A percentile compares a stretch with the other conserved stretches of the same genome.
These are phyloP conservation scores for Geranium brycei DNA, from an alignment of 345 rosid genomes.

Conservation along the genomic window DNA sequence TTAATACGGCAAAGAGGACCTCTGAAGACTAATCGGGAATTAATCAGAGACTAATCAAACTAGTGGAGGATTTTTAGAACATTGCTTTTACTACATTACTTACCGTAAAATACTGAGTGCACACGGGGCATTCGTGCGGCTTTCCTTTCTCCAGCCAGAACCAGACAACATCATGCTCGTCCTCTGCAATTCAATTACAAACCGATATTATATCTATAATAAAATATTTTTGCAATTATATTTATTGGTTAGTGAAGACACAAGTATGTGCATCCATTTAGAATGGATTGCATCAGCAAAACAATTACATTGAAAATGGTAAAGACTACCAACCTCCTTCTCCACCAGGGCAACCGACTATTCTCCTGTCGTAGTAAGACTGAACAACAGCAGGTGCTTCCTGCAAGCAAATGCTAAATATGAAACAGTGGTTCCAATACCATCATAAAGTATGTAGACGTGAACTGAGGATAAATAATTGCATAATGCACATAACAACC, in stretches of 20 bases:
- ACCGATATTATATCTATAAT: background rate
- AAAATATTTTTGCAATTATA: background rate
- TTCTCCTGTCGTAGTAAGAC: slow-evolving; percentile 70
- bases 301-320: background rate
- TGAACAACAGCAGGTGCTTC: slow-evolving; percentile 63
- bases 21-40: no score
- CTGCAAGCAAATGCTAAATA: slow-evolving; percentile 14
- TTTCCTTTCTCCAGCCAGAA: slow-evolving; percentile 93
- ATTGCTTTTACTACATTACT: no score
- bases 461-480: background rate
- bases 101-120: slow-evolving; percentile 79
- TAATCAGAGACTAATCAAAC: background rate
- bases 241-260: background rate
- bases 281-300: background rate
- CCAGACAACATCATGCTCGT: slow-evolving; percentile 96
- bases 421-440: background rate
- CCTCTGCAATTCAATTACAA: slow-evolving; percentile 37
- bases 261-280: background rate
- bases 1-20: no score
- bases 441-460: background rate
- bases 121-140: slow-evolving; percentile 74
- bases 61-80: no score
- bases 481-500: background rate
- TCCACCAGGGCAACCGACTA: slow-evolving; percentile 85
- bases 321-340: slow-evolving; percentile 50